Evolutionary conservation across 345 rosid genomes (phyloP), one percentile per base, ranked within the genome.

Genomic region (Linum usitatissimum): DNA sequence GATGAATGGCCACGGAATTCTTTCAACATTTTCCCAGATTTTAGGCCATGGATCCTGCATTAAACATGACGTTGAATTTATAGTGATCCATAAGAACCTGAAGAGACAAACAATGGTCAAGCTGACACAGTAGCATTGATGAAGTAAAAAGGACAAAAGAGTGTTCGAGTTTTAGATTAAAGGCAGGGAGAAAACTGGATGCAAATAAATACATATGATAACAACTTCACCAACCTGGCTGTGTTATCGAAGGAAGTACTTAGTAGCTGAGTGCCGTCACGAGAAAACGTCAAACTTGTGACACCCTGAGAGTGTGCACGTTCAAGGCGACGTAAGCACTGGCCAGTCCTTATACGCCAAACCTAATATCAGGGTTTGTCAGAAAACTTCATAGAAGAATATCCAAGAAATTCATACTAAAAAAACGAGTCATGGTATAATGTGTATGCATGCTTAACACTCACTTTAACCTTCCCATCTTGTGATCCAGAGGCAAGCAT

Each of bases 381-480:
- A 55, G 30, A 8, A 7, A 55, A 55, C 6, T 55, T 55, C 18
- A 55, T 23, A 23, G 5, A 23, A 55, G 30, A 31, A 8, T 8
- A 14, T 3, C 49, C 49, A 9, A 42, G 49, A 1, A 10, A 45
- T 45, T 45, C 15, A 45, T 7, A 45, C 51, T 45, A 45, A 10
- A 45, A 23, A 45, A 45, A 45, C 1, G 4, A 4, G 17, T 45
- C 51, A 45, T 7, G 0, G 8, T 0, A 34, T 7, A 34, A 34
- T 34, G 38, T 4, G 38, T 34, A 1, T 34, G 38, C 4, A 34
- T 55, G 59, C 66, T 6, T 40, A 53, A 67, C 69, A 76, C 79
- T 79, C 77, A 86, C 97, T 74, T 94, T 94, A 68, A 94, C 81
- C 78, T 88, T 94, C 71, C 99, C 99, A 76, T 94, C 99, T 75